Evolutionary conservation across 2,329 filamentous ascomycete genomes (phyloP).

Genomic region (Aspergillus novofumigatus): DNA sequence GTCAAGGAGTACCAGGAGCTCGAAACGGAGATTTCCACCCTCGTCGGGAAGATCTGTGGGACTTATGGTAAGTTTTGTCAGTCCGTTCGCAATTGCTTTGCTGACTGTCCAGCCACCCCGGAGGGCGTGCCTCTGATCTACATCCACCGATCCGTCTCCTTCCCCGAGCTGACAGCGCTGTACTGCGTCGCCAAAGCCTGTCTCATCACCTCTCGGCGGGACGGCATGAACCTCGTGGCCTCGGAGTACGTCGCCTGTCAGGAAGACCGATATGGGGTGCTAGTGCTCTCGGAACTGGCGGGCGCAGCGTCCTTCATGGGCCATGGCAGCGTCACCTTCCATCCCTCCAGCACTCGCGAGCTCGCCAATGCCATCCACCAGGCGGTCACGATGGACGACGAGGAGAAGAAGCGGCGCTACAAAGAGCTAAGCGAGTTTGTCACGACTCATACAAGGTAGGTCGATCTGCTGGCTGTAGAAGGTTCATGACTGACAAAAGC

Average conservation of each 20-base stretch:
- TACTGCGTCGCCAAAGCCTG: conserved; percentile 87
- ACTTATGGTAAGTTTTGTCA: conserved; percentile 59
- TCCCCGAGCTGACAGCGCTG: conserved; percentile 84
- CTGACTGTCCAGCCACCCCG: conserved; percentile 59
- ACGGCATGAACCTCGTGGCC: conserved; percentile 96
- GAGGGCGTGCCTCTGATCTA: conserved; percentile 97
- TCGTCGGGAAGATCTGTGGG: conserved; percentile 90
- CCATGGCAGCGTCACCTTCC: conserved; percentile 83
- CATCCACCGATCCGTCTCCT: conserved; percentile 87
- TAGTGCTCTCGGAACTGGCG: conserved; percentile 91
- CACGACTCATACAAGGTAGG: conserved; percentile 78
- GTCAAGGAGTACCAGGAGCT: conserved; percentile 96
- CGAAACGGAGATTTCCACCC: conserved; percentile 82
- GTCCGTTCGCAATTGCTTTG: too few relatives aligned
- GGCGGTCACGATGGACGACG: conserved; percentile 81
- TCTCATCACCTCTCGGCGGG: conserved; percentile 81
- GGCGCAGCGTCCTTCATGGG: conserved; percentile 82
- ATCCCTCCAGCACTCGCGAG: conserved; percentile 93
- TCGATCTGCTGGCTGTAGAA: neutral
- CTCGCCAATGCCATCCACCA: conserved; percentile 85
- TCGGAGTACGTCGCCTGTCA: conserved; percentile 97
- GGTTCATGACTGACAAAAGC: neutral
- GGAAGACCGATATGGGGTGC: conserved; percentile 76
- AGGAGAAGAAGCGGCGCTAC: conserved; percentile 75
- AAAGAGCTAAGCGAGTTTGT: conserved; percentile 83